phyloP scores from a whole-genome alignment of 2,329 filamentous ascomycete species.

The Dendryphion nanum region DNA sequence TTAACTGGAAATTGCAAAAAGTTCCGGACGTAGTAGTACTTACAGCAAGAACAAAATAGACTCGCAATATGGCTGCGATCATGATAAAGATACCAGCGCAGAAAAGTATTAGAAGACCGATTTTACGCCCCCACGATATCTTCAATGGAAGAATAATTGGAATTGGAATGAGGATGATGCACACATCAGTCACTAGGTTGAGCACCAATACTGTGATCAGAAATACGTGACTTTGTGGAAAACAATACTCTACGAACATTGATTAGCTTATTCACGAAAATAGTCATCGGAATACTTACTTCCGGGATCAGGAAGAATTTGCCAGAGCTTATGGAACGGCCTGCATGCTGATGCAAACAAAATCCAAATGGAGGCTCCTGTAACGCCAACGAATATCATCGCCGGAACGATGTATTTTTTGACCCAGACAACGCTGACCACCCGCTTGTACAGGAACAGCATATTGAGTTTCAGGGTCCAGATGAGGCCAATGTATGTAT shows the following conservation, averaged over 20 bases:
- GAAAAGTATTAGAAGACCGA: constrained; percentile 34
- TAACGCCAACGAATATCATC: constrained; percentile 29
- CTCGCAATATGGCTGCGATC: constrained; percentile 24
- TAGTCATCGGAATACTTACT: too few species aligned
- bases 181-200: constrained; percentile 36
- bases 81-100: constrained; percentile 36
- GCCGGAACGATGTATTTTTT: constrained; percentile 38
- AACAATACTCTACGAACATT: constrained; percentile 17
- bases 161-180: constrained; percentile 37
- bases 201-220: constrained; percentile 34
- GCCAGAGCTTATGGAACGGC: constrained; percentile 37
- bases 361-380: constrained; percentile 21
- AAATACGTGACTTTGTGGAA: constrained; percentile 32
- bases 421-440: constrained; percentile 37
- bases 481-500: constrained; percentile 36
- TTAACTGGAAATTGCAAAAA: too few species aligned
- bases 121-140: constrained; percentile 26
- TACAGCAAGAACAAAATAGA: constrained; percentile 30
- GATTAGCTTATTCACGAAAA: not conserved
- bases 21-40: constrained; percentile 8
- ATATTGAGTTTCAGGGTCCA: constrained; percentile 46
- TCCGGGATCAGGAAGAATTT: constrained; percentile 40
- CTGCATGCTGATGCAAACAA: constrained; percentile 26
- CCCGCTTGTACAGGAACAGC: constrained; percentile 41
- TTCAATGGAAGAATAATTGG: constrained; percentile 31